phyloP scores from a whole-genome alignment of 768 basidiomycete species.

The Naematelia encephala region DNA sequence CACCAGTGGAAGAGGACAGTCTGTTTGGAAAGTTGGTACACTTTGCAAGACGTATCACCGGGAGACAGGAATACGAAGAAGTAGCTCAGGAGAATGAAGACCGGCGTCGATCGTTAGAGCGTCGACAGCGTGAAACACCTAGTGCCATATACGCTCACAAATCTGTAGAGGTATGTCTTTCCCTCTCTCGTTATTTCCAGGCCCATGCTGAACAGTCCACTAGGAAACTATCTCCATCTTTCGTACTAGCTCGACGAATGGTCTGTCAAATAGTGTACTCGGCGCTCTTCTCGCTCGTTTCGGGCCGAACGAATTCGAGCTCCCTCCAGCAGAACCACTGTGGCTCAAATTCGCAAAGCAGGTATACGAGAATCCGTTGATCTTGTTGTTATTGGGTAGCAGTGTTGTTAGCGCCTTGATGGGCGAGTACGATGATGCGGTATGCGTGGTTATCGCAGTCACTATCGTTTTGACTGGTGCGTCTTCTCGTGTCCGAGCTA shows the following conservation, averaged over 20 bases:
- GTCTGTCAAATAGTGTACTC: conserved; percentile 65
- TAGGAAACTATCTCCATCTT: conserved; percentile 75
- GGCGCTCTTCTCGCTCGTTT: conserved; percentile 63
- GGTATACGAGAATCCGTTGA: conserved; percentile 91
- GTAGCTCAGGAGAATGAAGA: conserved; percentile 22
- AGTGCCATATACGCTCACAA: conserved; percentile 46
- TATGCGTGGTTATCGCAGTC: conserved; percentile 88
- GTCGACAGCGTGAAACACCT: conserved; percentile 41
- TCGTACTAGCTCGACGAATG: conserved; percentile 61
- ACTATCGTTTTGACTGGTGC: conserved; percentile 87
- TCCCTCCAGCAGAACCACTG: conserved; percentile 72
- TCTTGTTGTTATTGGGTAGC: conserved; percentile 83
- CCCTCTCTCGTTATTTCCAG: not conserved
- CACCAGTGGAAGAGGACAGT: not conserved
- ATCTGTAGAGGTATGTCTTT: conserved; percentile 36
- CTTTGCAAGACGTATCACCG: conserved; percentile 20
- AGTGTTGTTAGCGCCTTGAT: conserved; percentile 83
- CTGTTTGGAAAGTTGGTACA: conserved; percentile 15
- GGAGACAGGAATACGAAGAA: conserved; percentile 28
- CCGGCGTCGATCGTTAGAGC: conserved; percentile 13
- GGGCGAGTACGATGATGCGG: conserved; percentile 93
- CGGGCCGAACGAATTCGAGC: conserved; percentile 93
- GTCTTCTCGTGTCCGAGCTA: conserved; percentile 20
- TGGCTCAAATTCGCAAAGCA: conserved; percentile 88
- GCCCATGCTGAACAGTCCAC: not conserved